These are phyloP conservation scores for Cenchrus purpureus DNA, from an alignment of 176 grass and related monocot genomes.

Conservation along the genomic window DNA sequence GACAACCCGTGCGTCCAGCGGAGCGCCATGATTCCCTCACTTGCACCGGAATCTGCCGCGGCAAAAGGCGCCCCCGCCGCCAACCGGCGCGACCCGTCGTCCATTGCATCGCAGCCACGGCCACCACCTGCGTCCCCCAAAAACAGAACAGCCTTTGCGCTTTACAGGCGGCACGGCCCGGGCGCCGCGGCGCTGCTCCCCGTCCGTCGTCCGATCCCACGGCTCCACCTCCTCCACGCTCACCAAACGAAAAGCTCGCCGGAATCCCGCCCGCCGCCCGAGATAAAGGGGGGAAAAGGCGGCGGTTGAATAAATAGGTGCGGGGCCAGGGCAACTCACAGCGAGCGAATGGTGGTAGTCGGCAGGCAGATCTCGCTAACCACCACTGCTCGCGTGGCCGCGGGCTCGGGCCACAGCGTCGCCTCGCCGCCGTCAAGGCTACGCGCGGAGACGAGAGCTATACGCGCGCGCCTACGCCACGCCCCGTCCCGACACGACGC, in stretches of 20 bases:
- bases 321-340: neutral
- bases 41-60: neutral
- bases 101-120: neutral
- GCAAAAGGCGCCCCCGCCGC: neutral
- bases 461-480: too few relatives aligned
- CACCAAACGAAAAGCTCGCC: neutral
- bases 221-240: neutral
- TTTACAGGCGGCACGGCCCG: neutral
- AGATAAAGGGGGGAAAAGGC: neutral
- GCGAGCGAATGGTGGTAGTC: neutral
- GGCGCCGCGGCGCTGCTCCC: neutral
- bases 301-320: neutral
- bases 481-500: too few relatives aligned
- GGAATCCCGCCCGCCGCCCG: neutral
- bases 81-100: too few relatives aligned
- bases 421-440: neutral
- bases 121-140: neutral
- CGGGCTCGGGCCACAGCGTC: neutral
- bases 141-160: neutral
- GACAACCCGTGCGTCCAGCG: neutral
- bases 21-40: conserved; percentile 9
- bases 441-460: neutral
- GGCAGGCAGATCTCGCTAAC: neutral
- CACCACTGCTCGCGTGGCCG: neutral
- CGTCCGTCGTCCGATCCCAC: neutral